These are phyloP conservation scores for Clausena lansium DNA, from an alignment of 345 rosid genomes.

Conservation along the genomic window DNA sequence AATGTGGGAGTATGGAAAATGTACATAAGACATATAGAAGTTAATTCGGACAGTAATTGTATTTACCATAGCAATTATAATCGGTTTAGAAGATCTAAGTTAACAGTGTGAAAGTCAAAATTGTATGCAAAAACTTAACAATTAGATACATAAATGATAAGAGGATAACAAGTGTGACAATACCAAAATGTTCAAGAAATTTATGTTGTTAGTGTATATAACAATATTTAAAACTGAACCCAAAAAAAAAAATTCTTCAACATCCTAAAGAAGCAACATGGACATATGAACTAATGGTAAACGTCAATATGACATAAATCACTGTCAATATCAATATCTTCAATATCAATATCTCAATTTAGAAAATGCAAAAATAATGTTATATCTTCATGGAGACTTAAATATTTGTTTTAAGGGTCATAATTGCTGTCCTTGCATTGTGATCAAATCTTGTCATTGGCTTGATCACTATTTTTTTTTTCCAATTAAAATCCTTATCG, in stretches of 20 bases:
- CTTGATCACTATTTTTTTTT: background rate
- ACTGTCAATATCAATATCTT: background rate
- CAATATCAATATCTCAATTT: background rate
- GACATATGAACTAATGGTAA: conserved; percentile 7
- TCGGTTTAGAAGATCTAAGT: no score
- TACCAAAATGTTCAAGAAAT: background rate
- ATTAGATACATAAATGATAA: no score
- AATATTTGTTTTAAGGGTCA: background rate
- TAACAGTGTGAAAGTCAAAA: no score
- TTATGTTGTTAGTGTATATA: background rate
- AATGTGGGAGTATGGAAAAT: no score
- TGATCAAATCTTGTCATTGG: background rate
- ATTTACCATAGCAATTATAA: no score
- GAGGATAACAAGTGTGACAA: no score
- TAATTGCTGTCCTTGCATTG: background rate
- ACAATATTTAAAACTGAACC: background rate
- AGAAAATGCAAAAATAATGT: background rate
- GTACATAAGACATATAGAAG: no score
- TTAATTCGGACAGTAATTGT: no score
- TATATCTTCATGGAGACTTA: background rate
- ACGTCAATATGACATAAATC: background rate
- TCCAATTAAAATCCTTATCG: background rate
- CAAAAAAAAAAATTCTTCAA: background rate
- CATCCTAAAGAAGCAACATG: conserved; percentile 10
- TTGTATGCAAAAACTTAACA: no score